Conservation (phyloP, 202 grass and related monocot genomes). For the Setaria viridis region DNA sequence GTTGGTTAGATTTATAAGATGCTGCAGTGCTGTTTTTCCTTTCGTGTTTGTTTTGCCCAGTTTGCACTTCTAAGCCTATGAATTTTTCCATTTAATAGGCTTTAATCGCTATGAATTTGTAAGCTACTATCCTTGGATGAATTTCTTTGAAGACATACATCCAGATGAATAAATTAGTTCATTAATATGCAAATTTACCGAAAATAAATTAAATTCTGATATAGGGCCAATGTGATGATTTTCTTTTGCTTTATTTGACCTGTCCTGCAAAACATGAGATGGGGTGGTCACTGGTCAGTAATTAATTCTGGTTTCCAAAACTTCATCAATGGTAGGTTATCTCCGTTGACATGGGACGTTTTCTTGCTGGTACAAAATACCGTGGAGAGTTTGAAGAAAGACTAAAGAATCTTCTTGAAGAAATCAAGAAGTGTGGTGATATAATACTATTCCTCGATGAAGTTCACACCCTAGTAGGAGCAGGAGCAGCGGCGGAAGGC, state of each 20-base stretch:
- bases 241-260: not conserved
- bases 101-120: not conserved
- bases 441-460: conserved; percentile 80
- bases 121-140: not conserved
- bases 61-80: not conserved
- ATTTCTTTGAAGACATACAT: not conserved
- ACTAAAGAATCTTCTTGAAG: conserved; percentile 70
- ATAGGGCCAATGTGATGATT: not conserved
- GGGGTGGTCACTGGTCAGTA: not conserved
- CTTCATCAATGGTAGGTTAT: conserved; percentile 48
- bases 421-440: conserved; percentile 67
- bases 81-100: not conserved
- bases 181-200: not conserved
- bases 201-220: not conserved
- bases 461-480: conserved; percentile 75
- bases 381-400: conserved; percentile 72
- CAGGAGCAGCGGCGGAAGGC: conserved; percentile 50
- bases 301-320: not conserved
- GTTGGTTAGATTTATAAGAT: not conserved
- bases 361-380: conserved; percentile 75
- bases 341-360: conserved; percentile 61
- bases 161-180: not conserved
- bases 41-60: not conserved
- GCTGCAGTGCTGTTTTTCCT: not conserved
- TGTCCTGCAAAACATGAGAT: not conserved